phyloP scores from a whole-genome alignment of 2,329 filamentous ascomycete species.

The Phaeophleospora eucalypticola region DNA sequence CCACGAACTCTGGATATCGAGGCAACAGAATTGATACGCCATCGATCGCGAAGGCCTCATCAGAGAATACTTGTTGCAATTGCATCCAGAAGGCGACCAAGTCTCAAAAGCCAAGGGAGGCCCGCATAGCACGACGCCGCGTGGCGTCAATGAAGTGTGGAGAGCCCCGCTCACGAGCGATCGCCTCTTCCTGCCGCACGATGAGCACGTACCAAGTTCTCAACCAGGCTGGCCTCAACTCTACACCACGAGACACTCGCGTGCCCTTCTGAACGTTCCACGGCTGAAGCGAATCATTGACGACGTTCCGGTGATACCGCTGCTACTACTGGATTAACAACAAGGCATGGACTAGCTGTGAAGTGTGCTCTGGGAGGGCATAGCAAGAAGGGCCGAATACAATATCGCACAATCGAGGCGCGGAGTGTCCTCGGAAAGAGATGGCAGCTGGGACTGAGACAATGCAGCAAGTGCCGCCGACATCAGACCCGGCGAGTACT shows the following conservation, averaged over 20 bases:
- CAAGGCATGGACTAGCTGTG: constrained; percentile 1
- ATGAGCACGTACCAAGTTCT: background rate
- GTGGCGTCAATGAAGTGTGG: constrained; percentile 8
- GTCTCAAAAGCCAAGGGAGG: no score
- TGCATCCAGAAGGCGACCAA: no score
- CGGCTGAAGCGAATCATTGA: constrained; percentile 5
- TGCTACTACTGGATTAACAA: background rate
- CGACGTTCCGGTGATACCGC: background rate
- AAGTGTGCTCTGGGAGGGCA: background rate
- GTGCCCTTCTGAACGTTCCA: constrained; percentile 6
- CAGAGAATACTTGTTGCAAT: no score
- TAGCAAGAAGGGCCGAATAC: constrained; percentile 13
- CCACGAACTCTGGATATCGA: no score
- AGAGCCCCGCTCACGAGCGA: background rate
- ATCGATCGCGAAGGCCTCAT: no score
- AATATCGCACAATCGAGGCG: constrained; percentile 8
- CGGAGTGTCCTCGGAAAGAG: constrained; percentile 8
- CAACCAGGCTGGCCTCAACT: constrained; percentile 2
- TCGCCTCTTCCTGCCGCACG: background rate
- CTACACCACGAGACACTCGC: constrained; percentile 5
- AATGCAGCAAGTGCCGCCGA: constrained; percentile 7
- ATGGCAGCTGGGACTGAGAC: constrained; percentile 21
- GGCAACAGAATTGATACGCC: no score
- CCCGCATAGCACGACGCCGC: background rate
- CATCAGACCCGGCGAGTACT: constrained; percentile 5